Conservation (phyloP, 768 basidiomycete species). For the Tulasnella sp. region DNA sequence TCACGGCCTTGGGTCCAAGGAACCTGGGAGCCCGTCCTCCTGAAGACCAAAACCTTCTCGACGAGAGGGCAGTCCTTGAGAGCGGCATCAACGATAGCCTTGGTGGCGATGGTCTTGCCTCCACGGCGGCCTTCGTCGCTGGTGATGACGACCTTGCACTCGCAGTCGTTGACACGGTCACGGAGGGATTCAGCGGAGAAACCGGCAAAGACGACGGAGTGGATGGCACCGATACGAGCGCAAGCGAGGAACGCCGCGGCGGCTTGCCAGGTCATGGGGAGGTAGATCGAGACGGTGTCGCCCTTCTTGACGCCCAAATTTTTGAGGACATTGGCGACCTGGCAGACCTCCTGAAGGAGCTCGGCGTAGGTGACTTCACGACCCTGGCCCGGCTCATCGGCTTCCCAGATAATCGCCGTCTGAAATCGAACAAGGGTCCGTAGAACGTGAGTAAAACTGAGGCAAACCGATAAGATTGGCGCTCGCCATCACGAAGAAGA, state of each 20-base stretch:
- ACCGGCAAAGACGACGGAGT: conserved; percentile 96
- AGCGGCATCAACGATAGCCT: conserved; percentile 89
- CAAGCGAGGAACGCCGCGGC: conserved; percentile 97
- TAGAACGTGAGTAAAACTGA: neutral
- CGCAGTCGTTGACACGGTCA: conserved; percentile 87
- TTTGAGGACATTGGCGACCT: conserved; percentile 88
- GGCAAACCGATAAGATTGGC: conserved; percentile 8
- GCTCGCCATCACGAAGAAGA: neutral
- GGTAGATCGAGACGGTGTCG: conserved; percentile 88
- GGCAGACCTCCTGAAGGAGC: conserved; percentile 85
- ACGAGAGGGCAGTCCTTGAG: conserved; percentile 79
- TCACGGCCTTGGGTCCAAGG: conserved; percentile 81
- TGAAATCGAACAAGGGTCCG: conserved; percentile 35
- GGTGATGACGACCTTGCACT: conserved; percentile 87
- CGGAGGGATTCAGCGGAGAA: conserved; percentile 93
- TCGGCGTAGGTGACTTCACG: conserved; percentile 73
- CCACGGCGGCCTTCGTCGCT: conserved; percentile 92
- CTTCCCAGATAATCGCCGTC: conserved; percentile 98
- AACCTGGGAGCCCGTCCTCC: conserved; percentile 79
- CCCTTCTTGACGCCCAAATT: conserved; percentile 89
- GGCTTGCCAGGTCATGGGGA: conserved; percentile 94
- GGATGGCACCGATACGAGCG: conserved; percentile 92
- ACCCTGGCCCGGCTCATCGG: conserved; percentile 86
- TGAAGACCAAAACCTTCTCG: conserved; percentile 86
- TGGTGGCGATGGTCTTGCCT: conserved; percentile 92